These are phyloP conservation scores for Suhomyces pyralidae DNA, from an alignment of 805 yeast genomes.

Conservation along the genomic window DNA sequence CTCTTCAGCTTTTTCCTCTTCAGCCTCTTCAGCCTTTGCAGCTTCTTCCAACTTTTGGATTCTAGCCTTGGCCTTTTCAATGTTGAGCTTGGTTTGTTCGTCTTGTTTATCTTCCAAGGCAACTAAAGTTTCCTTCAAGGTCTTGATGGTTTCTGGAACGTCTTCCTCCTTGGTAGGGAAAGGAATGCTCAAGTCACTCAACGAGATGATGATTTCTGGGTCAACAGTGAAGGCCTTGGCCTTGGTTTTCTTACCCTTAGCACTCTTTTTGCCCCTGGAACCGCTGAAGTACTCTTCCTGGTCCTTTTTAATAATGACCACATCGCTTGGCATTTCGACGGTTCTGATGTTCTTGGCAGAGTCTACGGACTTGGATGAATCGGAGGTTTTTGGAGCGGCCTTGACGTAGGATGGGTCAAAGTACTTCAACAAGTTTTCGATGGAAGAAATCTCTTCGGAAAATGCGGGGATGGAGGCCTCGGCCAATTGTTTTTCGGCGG, in stretches of 20 bases:
- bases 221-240: conserved; percentile 66
- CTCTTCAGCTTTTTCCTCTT: conserved; percentile 30
- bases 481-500: conserved; percentile 64
- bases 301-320: conserved; percentile 60
- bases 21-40: conserved; percentile 30
- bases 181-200: conserved; percentile 71
- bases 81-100: conserved; percentile 72
- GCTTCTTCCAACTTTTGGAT: conserved; percentile 63
- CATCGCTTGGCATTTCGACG: conserved; percentile 61
- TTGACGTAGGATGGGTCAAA: conserved; percentile 79
- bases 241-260: conserved; percentile 53
- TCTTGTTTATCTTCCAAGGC: conserved; percentile 72
- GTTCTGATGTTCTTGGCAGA: conserved; percentile 39
- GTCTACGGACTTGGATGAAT: conserved; percentile 14
- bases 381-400: conserved; percentile 37
- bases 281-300: conserved; percentile 58
- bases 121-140: conserved; percentile 68
- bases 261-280: conserved; percentile 33
- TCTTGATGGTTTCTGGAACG: conserved; percentile 58
- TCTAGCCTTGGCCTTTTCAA: conserved; percentile 73
- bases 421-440: conserved; percentile 66
- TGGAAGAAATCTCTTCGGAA: conserved; percentile 69
- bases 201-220: conserved; percentile 71
- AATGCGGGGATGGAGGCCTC: conserved; percentile 84
- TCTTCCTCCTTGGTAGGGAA: conserved; percentile 78